Evolutionary conservation across 176 grass and related monocot species (phyloP).

Genomic region (Sorghum bicolor): DNA sequence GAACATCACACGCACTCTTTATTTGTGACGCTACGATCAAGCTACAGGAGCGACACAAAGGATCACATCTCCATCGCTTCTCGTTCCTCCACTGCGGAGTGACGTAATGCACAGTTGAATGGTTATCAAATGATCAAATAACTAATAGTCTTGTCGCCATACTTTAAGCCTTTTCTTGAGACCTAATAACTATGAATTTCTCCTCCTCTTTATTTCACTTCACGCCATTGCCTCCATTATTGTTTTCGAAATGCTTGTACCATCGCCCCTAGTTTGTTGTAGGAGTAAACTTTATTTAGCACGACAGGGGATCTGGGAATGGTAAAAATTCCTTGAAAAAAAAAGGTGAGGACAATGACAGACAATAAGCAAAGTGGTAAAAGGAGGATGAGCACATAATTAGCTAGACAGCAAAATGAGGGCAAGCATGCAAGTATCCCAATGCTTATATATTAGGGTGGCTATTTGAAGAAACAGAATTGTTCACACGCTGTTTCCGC

Average conservation of each 20-base stretch:
- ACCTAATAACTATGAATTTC: too few species aligned
- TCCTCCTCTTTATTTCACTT: too few species aligned
- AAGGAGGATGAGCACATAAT: not conserved
- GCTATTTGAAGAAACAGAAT: too few species aligned
- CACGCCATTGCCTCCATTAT: too few species aligned
- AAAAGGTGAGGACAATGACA: not conserved
- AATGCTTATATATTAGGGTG: too few species aligned
- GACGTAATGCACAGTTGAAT: not conserved
- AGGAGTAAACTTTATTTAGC: not conserved
- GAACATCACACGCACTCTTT: not conserved
- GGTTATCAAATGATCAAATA: not conserved
- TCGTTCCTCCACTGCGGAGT: not conserved
- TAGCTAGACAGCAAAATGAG: not conserved
- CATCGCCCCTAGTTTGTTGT: too few species aligned
- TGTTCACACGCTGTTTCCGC: too few species aligned
- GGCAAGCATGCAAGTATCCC: too few species aligned
- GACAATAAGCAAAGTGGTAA: not conserved
- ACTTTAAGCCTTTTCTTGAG: too few species aligned
- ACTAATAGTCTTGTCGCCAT: too few species aligned
- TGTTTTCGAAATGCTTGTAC: too few species aligned
- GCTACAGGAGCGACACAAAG: not conserved
- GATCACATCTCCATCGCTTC: not conserved
- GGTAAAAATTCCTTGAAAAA: not conserved
- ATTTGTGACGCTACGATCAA: not conserved
- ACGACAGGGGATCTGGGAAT: not conserved